Evolutionary conservation across 2,329 filamentous ascomycete genomes (phyloP), one percentile per base, ranked within the genome.

Genomic region (Rhytidhysteron rufulum): DNA sequence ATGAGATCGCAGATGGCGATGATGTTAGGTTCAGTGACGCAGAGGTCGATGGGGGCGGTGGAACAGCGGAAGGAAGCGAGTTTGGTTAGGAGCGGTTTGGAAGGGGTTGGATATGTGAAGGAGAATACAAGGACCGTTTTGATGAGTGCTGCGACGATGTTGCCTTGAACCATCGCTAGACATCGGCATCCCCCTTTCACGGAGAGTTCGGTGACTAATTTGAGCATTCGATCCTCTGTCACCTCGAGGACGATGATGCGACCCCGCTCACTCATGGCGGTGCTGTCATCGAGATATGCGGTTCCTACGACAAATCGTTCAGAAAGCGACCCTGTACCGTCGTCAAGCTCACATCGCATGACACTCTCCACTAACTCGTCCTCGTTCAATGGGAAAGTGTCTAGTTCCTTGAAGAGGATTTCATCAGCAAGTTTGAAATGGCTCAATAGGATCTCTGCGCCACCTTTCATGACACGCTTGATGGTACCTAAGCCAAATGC

Each of bases 281-380:
- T 67, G 8, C 77, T 72, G 7, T 80, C 79, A 33, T 87, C 82
- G 6, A 91, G 60, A 54, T 85, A 90, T 40, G 86, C 86, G 0
- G 93, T 97, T 5, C 93, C 93, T 5, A 97, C 79, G n/a, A 97
- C 71, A 57, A 97, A 97, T 31, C 89, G 76, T 60, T 97, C 90
- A 0, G 76, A 77, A 4, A 66, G 60, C 11, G 72, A 70, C 13
- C 74, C 75, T 37, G 77, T 73, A 3, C 73, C 74, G 25, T 77
- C 83, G 2, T 77, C 73, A 10, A 96, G 73, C 50, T 88, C 79
- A 5, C 87, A 83, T 24, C 87, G 80, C 42, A 94, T 82, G 6
- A 95, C 83, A 46, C 85, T 83, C 64, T 97, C 93, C 3, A 96
- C 80, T 33, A 97, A 70, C 65, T 98, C 93, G 11, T 78, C 72